Evolutionary conservation across 495 filamentous ascomycete species (phyloP).

Genomic region (Penicillium coprophilum): DNA sequence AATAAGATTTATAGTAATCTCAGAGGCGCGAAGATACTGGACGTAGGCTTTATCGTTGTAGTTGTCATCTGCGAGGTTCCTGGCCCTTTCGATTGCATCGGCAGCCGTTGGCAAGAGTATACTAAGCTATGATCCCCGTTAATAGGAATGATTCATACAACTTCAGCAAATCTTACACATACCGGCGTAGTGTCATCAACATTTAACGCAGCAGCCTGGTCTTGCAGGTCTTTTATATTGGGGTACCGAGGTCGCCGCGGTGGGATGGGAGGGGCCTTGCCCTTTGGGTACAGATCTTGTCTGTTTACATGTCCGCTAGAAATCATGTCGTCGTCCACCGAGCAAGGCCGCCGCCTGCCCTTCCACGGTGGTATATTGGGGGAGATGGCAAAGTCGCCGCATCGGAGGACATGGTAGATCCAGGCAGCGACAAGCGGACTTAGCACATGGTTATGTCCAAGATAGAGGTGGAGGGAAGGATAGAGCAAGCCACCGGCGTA

Average conservation of each 20-base stretch:
- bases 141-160: slow-evolving; percentile 21
- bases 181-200: slow-evolving; percentile 47
- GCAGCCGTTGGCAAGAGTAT: slow-evolving; percentile 36
- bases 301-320: slow-evolving; percentile 29
- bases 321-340: slow-evolving; percentile 34
- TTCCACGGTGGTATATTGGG: slow-evolving; percentile 40
- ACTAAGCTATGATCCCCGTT: slow-evolving; percentile 32
- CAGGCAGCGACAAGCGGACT: slow-evolving; percentile 19
- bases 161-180: slow-evolving; percentile 17
- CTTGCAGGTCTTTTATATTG: slow-evolving; percentile 74
- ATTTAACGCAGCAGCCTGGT: slow-evolving; percentile 42
- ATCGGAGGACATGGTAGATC: slow-evolving; percentile 46
- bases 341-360: slow-evolving; percentile 30
- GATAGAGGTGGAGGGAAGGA: not conserved
- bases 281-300: slow-evolving; percentile 29
- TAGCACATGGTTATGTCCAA: slow-evolving; percentile 30
- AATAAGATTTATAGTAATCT: slow-evolving; percentile 71
- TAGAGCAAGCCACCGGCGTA: not conserved
- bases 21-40: slow-evolving; percentile 78
- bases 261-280: slow-evolving; percentile 12
- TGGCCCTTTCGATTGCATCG: slow-evolving; percentile 39
- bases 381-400: slow-evolving; percentile 45
- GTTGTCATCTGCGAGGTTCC: slow-evolving; percentile 45
- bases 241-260: slow-evolving; percentile 48
- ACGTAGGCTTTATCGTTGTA: slow-evolving; percentile 63